Conservation (phyloP, 441 rosid species). For the Euphorbia neoarborescens region DNA sequence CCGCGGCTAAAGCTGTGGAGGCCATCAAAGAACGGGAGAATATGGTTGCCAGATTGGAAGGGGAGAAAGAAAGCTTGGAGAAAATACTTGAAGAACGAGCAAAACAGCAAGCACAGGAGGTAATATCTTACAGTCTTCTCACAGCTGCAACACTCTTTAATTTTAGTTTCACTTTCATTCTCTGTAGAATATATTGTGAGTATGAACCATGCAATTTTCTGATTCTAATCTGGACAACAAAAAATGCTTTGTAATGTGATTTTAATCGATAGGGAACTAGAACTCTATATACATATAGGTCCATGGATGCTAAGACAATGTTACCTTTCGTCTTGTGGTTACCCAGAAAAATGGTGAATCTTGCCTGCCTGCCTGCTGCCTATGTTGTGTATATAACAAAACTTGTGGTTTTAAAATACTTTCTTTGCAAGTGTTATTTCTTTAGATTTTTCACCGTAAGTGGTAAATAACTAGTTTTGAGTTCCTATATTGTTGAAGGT, state of each 20-base stretch:
- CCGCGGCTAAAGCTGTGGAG: constrained; percentile 67
- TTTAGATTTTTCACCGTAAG: background rate
- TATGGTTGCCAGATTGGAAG: constrained; percentile 81
- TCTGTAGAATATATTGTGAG: background rate
- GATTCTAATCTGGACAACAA: background rate
- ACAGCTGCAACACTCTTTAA: background rate
- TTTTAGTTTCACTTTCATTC: background rate
- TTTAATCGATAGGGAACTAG: background rate
- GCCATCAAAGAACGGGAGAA: constrained; percentile 81
- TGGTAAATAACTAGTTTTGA: background rate
- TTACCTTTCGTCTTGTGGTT: background rate
- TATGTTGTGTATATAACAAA: background rate
- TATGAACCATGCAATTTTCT: background rate
- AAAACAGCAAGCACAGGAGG: constrained; percentile 92
- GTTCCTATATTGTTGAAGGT: background rate
- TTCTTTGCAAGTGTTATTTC: background rate
- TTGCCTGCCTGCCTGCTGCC: background rate
- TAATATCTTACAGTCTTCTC: constrained; percentile 18
- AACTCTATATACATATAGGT: background rate
- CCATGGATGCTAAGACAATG: background rate
- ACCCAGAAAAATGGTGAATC: background rate
- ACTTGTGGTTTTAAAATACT: background rate
- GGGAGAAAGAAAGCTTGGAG: constrained; percentile 91
- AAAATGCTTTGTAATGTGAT: background rate
- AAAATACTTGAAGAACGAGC: constrained; percentile 90